Evolutionary conservation across 805 yeast genomes (phyloP).

Genomic region (Ogataea populi-albae): DNA sequence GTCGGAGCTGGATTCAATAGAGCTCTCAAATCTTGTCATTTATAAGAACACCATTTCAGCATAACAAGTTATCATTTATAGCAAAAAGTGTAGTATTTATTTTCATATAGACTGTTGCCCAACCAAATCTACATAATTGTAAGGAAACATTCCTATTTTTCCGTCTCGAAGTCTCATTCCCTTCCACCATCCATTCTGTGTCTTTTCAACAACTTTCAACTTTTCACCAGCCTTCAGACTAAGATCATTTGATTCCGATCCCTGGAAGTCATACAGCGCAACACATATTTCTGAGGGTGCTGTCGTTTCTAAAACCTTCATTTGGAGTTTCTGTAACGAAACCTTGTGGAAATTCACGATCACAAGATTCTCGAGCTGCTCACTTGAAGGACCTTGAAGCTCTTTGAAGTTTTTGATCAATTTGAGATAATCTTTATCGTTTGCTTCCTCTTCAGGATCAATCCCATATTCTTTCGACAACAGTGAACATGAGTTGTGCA

Average conservation of each 20-base stretch:
- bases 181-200: constrained; percentile 49
- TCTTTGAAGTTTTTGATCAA: constrained; percentile 8
- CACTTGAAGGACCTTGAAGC: constrained; percentile 7
- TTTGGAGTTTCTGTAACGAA: constrained; percentile 16
- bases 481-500: constrained; percentile 11
- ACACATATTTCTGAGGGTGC: constrained; percentile 27
- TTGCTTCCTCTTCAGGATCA: constrained; percentile 7
- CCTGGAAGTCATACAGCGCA: constrained; percentile 41
- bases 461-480: constrained; percentile 10
- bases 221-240: constrained; percentile 41
- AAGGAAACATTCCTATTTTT: constrained; percentile 43
- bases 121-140: constrained; percentile 39
- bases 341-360: constrained; percentile 18
- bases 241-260: constrained; percentile 41
- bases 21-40: too few species aligned
- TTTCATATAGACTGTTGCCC: too few species aligned
- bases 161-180: constrained; percentile 40
- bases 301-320: constrained; percentile 14
- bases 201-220: constrained; percentile 37
- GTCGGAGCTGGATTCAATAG: too few species aligned
- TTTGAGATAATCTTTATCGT: constrained; percentile 6
- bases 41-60: too few species aligned
- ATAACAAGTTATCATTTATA: too few species aligned
- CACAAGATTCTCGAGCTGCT: constrained; percentile 9
- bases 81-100: too few species aligned